A percentile compares a stretch with the other conserved stretches of the same genome.
Evolutionary conservation across 2,329 filamentous ascomycete species (phyloP).

Genomic region (Alternaria panax): DNA sequence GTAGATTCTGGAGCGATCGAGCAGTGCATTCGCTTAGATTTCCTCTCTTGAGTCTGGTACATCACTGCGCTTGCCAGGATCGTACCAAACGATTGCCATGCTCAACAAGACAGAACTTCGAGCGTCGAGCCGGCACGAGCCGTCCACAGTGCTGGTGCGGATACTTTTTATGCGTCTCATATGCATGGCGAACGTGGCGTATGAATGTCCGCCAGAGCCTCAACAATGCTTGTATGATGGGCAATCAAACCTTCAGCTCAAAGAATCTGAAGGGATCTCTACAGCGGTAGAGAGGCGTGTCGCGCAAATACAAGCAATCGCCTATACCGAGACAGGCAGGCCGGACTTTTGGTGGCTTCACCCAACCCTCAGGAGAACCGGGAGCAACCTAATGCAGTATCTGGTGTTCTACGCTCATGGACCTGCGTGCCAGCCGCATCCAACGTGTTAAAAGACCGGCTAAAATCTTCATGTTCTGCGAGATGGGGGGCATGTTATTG

Average conservation of each 20-base stretch:
- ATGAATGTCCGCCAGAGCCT: constrained; percentile 19
- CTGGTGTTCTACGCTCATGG: constrained; percentile 11
- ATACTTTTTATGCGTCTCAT: constrained; percentile 17
- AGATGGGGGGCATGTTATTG: constrained; percentile 10
- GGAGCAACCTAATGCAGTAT: constrained; percentile 9
- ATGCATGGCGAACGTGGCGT: constrained; percentile 32
- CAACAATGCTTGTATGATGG: constrained; percentile 5
- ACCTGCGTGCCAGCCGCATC: constrained; percentile 23
- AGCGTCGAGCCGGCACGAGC: constrained; percentile 14
- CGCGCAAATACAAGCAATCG: constrained; percentile 32
- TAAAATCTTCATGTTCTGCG: constrained; percentile 12
- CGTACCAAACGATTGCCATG: constrained; percentile 19
- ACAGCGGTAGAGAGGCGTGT: constrained; percentile 8
- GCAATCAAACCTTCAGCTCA: constrained; percentile 19
- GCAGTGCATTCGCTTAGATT: constrained; percentile 5
- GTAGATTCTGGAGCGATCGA: constrained; percentile 4
- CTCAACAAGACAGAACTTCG: constrained; percentile 21
- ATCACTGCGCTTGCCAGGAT: constrained; percentile 13
- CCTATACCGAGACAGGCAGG: constrained; percentile 25
- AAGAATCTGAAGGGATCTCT: constrained; percentile 12
- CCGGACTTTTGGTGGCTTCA: constrained; percentile 23
- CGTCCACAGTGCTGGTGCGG: constrained; percentile 30
- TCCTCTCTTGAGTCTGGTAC: constrained; percentile 6
- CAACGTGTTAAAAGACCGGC: constrained; percentile 2
- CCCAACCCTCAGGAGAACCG: constrained; percentile 19